A percentile compares a stretch with the other conserved stretches of the same genome.
These are phyloP conservation scores for Verticillium albo-atrum DNA, from an alignment of 2,329 filamentous ascomycete genomes.

Conservation along the genomic window DNA sequence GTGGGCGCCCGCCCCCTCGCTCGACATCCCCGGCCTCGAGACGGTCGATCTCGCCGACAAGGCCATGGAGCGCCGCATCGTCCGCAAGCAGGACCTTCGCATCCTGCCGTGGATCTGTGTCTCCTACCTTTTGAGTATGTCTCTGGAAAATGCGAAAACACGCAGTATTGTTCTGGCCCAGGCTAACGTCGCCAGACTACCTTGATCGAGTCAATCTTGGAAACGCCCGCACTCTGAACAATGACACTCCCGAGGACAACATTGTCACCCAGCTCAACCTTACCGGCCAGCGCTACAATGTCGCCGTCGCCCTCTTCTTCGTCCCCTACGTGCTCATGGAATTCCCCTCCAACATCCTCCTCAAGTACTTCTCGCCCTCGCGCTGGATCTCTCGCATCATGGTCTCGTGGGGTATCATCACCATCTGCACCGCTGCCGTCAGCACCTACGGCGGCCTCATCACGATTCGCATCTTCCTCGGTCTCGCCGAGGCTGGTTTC, in stretches of 20 bases:
- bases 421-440: constrained; percentile 42
- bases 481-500: constrained; percentile 46
- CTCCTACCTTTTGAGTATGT: constrained; percentile 24
- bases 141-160: too few species aligned
- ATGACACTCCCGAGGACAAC: constrained; percentile 26
- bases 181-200: constrained; percentile 10
- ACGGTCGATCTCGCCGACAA: constrained; percentile 27
- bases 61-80: constrained; percentile 26
- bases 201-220: constrained; percentile 27
- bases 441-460: constrained; percentile 43
- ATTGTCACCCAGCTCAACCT: constrained; percentile 23
- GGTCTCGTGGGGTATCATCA: constrained; percentile 43
- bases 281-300: constrained; percentile 24
- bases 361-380: constrained; percentile 28
- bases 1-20: constrained; percentile 17
- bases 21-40: constrained; percentile 27
- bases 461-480: constrained; percentile 43
- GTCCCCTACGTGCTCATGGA: constrained; percentile 24
- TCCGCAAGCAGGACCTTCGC: constrained; percentile 25
- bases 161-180: not conserved
- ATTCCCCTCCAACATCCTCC: constrained; percentile 26
- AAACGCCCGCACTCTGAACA: constrained; percentile 28
- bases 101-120: constrained; percentile 27
- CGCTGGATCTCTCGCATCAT: constrained; percentile 32
- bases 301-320: constrained; percentile 24